Percentiles rank a stretch among this genome's conserved stretches.
These are phyloP conservation scores for Solanum phureja DNA, from an alignment of 257 asterid genomes.

Conservation along the genomic window DNA sequence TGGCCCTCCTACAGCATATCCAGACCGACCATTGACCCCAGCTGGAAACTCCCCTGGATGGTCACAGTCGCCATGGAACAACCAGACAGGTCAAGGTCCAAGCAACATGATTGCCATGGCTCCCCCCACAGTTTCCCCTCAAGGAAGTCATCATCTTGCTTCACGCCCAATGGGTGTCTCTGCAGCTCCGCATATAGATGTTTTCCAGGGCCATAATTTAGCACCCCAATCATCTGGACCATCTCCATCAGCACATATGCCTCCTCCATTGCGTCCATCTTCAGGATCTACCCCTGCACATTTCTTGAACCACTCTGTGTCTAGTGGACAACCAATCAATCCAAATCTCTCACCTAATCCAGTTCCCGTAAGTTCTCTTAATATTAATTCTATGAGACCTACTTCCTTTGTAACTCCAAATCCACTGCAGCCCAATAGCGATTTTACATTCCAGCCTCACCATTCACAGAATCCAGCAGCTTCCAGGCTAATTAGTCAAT, in stretches of 20 bases:
- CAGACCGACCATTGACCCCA: constrained; percentile 8
- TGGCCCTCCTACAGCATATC: background rate
- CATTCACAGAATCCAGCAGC: constrained; percentile 35
- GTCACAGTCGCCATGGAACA: constrained; percentile 21
- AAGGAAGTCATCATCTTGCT: constrained; percentile 20
- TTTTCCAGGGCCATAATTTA: constrained; percentile 4
- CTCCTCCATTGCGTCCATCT: constrained; percentile 17
- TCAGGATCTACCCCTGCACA: constrained; percentile 13
- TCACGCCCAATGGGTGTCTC: constrained; percentile 21
- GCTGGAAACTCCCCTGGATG: constrained; percentile 17
- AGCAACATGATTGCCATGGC: constrained; percentile 18
- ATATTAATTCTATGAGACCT: constrained; percentile 26
- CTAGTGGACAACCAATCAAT: constrained; percentile 9
- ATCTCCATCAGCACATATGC: constrained; percentile 17
- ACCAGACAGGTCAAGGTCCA: constrained; percentile 24
- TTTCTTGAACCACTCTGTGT: background rate
- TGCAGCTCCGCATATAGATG: constrained; percentile 17
- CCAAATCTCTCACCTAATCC: constrained; percentile 20
- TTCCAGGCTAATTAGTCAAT: constrained; percentile 34
- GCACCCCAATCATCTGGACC: constrained; percentile 19
- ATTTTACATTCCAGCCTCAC: constrained; percentile 79
- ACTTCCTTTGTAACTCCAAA: constrained; percentile 31
- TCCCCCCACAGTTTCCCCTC: constrained; percentile 14
- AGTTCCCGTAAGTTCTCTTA: constrained; percentile 23
- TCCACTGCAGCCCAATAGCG: constrained; percentile 54